Percentiles rank a stretch among this genome's conserved stretches.
Conservation (phyloP, 2,329 filamentous ascomycete genomes). For the Exserohilum turcica region DNA sequence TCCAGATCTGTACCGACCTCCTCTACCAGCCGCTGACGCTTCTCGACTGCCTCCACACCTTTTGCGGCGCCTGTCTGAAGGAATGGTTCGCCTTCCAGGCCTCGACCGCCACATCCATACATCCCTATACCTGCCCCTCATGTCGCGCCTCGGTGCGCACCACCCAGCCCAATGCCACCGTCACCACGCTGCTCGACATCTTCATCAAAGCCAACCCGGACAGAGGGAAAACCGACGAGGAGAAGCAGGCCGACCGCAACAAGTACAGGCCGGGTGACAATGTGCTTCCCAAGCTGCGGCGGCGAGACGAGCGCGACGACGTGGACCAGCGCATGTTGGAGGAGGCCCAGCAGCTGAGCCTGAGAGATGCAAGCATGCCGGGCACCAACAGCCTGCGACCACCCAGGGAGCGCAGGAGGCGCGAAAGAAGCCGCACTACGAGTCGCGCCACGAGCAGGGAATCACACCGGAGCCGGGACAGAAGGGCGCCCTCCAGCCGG, state of each 20-base stretch:
- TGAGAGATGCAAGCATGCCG: conserved; percentile 67
- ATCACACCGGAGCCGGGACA: conserved; percentile 33
- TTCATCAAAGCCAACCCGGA: conserved; percentile 79
- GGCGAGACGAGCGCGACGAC: conserved; percentile 59
- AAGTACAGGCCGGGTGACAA: conserved; percentile 83
- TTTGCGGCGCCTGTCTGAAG: conserved; percentile 92
- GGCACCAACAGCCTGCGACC: conserved; percentile 49
- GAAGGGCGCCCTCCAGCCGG: conserved; percentile 33
- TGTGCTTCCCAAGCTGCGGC: conserved; percentile 68
- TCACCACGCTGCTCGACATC: conserved; percentile 89
- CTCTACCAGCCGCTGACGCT: conserved; percentile 89
- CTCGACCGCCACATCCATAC: conserved; percentile 57
- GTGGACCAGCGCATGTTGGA: conserved; percentile 73
- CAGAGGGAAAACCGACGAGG: conserved; percentile 69
- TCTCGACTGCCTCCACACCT: conserved; percentile 92
- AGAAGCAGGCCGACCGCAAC: conserved; percentile 75
- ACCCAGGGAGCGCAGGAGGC: conserved; percentile 39
- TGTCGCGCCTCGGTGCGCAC: conserved; percentile 86
- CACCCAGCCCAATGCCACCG: conserved; percentile 87
- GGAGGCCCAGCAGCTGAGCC: conserved; percentile 73
- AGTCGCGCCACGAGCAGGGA: conserved; percentile 47
- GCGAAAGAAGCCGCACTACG: conserved; percentile 48
- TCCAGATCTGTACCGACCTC: conserved; percentile 92
- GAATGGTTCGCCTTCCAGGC: conserved; percentile 93
- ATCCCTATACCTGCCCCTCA: conserved; percentile 84